Conservation (phyloP, 2,329 filamentous ascomycete genomes). For the Daldinia sp. region DNA sequence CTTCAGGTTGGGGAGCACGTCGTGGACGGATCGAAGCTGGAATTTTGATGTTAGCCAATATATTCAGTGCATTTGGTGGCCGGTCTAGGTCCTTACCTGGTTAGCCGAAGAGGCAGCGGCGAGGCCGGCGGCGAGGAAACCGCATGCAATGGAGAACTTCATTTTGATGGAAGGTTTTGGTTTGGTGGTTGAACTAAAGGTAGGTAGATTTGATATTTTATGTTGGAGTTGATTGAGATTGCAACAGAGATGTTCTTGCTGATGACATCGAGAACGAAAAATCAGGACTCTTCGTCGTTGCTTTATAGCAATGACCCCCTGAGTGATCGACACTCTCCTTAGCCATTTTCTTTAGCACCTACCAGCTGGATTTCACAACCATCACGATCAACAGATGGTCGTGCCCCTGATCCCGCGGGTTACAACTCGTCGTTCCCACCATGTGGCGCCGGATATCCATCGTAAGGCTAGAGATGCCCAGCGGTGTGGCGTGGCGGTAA, state of each 20-base stretch:
- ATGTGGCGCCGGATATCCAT: slow-evolving; percentile 12
- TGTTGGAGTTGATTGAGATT: not conserved
- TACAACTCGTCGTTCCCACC: not conserved
- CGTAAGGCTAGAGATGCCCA: not conserved
- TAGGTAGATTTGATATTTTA: not conserved
- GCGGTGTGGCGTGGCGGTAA: slow-evolving; percentile 28
- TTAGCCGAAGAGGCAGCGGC: slow-evolving; percentile 30
- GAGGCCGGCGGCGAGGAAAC: slow-evolving; percentile 23
- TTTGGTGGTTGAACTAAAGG: not conserved
- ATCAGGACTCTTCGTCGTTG: not conserved
- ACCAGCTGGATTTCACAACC: slow-evolving; percentile 18
- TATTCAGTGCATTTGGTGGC: not conserved
- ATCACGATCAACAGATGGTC: slow-evolving; percentile 1
- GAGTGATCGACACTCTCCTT: slow-evolving; percentile 5
- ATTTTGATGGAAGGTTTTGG: slow-evolving; percentile 20
- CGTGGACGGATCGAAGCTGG: slow-evolving; percentile 29
- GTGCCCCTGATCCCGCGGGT: not conserved
- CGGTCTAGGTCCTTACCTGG: slow-evolving; percentile 14
- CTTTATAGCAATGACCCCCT: slow-evolving; percentile 22
- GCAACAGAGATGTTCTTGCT: slow-evolving; percentile 7
- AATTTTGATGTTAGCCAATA: not conserved
- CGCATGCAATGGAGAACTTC: slow-evolving; percentile 28
- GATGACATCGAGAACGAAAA: slow-evolving; percentile 2
- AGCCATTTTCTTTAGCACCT: slow-evolving; percentile 7
- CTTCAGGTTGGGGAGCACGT: slow-evolving; percentile 34